Evolutionary conservation across 2,329 filamentous ascomycete genomes (phyloP).

Genomic region (Alternaria viburni): DNA sequence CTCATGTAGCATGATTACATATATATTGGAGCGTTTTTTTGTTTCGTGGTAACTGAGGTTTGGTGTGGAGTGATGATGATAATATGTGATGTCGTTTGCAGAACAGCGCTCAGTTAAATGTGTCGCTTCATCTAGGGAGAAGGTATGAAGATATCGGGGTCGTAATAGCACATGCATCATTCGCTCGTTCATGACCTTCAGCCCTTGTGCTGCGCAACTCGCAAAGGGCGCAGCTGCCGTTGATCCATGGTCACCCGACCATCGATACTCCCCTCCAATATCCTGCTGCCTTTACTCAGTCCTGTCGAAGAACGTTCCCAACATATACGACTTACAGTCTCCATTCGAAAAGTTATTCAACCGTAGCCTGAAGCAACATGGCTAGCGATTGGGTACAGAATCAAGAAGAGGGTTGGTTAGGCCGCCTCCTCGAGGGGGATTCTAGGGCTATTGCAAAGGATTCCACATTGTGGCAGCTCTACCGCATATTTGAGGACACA

Average conservation of each 20-base stretch:
- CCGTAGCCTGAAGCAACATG: neutral
- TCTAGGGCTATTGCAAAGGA: neutral
- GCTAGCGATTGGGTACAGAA: neutral
- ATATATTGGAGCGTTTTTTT: slow-evolving; percentile 3
- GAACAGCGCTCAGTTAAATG: too few species aligned
- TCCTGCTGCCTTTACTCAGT: too few species aligned
- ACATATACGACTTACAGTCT: neutral
- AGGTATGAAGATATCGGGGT: too few species aligned
- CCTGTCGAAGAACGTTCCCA: too few species aligned
- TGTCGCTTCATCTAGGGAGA: too few species aligned
- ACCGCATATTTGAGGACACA: neutral
- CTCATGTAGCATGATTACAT: slow-evolving; percentile 11
- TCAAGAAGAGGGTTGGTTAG: neutral
- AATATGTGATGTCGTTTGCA: too few species aligned
- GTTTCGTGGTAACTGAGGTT: neutral
- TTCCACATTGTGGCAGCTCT: neutral
- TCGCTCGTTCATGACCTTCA: too few species aligned
- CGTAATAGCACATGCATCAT: too few species aligned
- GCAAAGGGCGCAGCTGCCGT: too few species aligned
- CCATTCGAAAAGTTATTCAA: neutral
- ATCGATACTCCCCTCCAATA: too few species aligned
- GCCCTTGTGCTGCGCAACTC: too few species aligned
- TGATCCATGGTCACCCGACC: too few species aligned
- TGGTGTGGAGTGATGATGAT: neutral
- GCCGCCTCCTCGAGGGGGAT: neutral